Evolutionary conservation across 306 rosid species (phyloP), one percentile per base, ranked within the genome.

Genomic region (Boehmeria nivea): DNA sequence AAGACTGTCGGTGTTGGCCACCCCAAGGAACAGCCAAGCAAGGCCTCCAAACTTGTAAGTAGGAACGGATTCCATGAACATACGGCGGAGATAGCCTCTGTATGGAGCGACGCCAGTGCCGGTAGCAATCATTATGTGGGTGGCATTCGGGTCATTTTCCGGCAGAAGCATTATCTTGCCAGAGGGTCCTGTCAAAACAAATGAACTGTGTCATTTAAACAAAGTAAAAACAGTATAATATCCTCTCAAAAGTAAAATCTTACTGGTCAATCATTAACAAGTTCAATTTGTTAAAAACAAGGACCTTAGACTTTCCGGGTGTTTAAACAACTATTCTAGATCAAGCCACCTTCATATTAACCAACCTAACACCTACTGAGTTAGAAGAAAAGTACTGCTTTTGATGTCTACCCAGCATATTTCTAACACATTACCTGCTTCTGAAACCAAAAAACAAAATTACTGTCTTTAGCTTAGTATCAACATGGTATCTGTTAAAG

Each of bases 141-240:
- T 82, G 59, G 99, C 95, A 65, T 91, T 87, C 50, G 89, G 93
- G 39, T 87, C 59, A 51, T 78, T 90, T 79, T 91, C 99, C 4
- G 99, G 99, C 74, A 91, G 79, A 68, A 91, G 96, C 99, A 91
- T 91, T 61, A 87, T 60, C 89, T 91, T 91, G 61, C 99, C 99
- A 2, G 99, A 76, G 12, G 99, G 96, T 14, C 99, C 99, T 91
- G 87, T 57, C 58, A 72, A 59, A 59, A 56, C 37, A 11, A 31
- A 26, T 46, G 54, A 63, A 37, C 44, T 61, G 54, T 31, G 9
- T 28, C 8, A 28, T 28, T 28, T 28, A 28, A 8, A 8, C 5
- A 28, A 28, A 1, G 9, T 31, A 4, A 31, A n/a, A n/a, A n/a
- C n/a, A n/a, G n/a, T n/a, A n/a, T n/a, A n/a, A 21, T 1, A 47